These are phyloP conservation scores for Apiospora kogelbergensis DNA, from an alignment of 2,329 filamentous ascomycete species.

Conservation along the genomic window DNA sequence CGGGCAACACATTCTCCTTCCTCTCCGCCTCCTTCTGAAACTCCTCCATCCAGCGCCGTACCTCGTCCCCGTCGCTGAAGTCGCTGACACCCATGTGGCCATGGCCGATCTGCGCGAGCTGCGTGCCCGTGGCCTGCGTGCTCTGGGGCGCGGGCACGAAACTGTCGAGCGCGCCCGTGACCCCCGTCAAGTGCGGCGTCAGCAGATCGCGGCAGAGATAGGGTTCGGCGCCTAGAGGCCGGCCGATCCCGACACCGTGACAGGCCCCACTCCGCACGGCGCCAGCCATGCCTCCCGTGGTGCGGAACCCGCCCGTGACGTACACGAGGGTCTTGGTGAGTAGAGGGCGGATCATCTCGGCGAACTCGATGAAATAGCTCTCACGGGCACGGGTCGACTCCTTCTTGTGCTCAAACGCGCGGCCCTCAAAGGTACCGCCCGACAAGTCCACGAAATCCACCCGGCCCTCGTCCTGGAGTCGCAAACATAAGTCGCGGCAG, in stretches of 20 bases:
- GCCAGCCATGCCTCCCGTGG: slow-evolving; percentile 46
- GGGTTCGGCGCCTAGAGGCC: neutral
- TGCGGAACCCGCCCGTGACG: slow-evolving; percentile 64
- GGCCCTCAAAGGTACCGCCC: slow-evolving; percentile 61
- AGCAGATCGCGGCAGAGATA: slow-evolving; percentile 10
- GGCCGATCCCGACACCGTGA: slow-evolving; percentile 40
- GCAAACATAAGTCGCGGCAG: slow-evolving; percentile 45
- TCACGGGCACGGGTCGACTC: slow-evolving; percentile 55
- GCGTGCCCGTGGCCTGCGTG: slow-evolving; percentile 8
- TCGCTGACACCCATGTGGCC: neutral
- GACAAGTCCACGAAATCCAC: slow-evolving; percentile 69
- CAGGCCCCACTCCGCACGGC: slow-evolving; percentile 35
- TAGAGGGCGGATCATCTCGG: slow-evolving; percentile 44
- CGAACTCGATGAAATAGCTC: slow-evolving; percentile 68
- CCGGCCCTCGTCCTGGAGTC: slow-evolving; percentile 51
- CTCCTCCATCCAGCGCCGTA: neutral
- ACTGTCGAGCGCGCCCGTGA: slow-evolving; percentile 1
- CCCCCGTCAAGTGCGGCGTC: too few species aligned
- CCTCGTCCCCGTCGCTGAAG: neutral
- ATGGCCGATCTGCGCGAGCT: neutral
- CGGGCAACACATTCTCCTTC: neutral
- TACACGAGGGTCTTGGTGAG: slow-evolving; percentile 41
- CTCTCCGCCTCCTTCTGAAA: neutral
- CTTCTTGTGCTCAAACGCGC: slow-evolving; percentile 35
- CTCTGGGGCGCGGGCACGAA: neutral